These are phyloP conservation scores for Tulasnella sp. DNA, from an alignment of 768 basidiomycete genomes.

Conservation along the genomic window DNA sequence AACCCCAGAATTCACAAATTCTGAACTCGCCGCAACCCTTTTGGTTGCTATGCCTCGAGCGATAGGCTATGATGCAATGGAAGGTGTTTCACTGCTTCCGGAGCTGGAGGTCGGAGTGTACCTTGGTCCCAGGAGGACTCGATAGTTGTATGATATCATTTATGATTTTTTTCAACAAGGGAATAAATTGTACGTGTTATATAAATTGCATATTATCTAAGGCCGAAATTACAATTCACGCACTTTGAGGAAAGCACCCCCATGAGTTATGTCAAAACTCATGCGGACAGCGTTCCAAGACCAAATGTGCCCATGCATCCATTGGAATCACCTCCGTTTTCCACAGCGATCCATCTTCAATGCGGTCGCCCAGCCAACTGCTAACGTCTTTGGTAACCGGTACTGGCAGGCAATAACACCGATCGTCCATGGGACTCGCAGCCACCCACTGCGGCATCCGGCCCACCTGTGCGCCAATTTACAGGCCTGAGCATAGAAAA, in stretches of 20 bases:
- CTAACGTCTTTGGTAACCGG: not conserved
- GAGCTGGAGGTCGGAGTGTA: not conserved
- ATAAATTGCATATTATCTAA: not conserved
- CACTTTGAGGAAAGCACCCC: too few relatives aligned
- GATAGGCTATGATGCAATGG: not conserved
- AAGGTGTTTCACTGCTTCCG: not conserved
- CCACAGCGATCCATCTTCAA: not conserved
- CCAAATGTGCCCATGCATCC: not conserved
- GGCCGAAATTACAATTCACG: not conserved
- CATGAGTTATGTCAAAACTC: not conserved
- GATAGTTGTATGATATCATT: not conserved
- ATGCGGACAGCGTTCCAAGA: not conserved
- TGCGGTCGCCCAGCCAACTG: not conserved
- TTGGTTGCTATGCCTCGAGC: not conserved
- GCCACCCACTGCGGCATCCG: too few relatives aligned
- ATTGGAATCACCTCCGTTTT: not conserved
- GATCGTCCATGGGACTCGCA: not conserved
- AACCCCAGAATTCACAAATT: not conserved
- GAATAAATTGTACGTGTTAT: not conserved
- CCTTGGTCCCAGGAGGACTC: not conserved
- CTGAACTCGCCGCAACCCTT: not conserved
- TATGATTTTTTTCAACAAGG: too few relatives aligned
- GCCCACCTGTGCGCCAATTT: not conserved
- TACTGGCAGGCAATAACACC: not conserved
- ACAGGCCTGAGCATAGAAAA: not conserved